Evolutionary conservation across 495 filamentous ascomycete genomes (phyloP).

Genomic region (Xylaria nigripes): DNA sequence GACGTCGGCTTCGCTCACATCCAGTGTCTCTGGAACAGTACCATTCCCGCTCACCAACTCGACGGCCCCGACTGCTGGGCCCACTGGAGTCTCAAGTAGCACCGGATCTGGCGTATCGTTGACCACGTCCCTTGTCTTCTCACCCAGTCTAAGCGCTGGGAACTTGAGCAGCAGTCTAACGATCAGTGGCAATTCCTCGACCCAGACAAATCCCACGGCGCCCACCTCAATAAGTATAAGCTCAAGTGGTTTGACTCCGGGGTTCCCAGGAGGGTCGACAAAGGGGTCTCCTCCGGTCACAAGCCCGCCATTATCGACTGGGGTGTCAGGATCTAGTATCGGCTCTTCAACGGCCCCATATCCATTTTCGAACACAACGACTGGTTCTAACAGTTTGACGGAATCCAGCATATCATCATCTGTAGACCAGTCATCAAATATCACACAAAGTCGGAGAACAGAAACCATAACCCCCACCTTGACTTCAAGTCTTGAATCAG

Average conservation of each 20-base stretch:
- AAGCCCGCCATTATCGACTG: background rate
- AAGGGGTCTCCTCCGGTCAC: background rate
- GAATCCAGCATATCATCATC: background rate
- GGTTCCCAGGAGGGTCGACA: background rate
- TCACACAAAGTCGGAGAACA: background rate
- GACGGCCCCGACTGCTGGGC: background rate
- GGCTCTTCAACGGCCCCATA: background rate
- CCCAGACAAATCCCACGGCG: background rate
- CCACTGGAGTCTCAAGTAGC: background rate
- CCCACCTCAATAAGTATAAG: background rate
- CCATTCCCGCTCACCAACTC: slow-evolving; percentile 23
- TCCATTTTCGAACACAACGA: slow-evolving; percentile 1
- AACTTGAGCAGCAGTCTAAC: slow-evolving; percentile 1
- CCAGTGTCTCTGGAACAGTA: slow-evolving; percentile 1
- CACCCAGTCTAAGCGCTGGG: background rate
- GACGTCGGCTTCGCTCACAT: background rate
- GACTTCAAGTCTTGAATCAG: slow-evolving; percentile 1
- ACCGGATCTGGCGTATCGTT: background rate
- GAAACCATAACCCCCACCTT: background rate
- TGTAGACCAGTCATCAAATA: background rate
- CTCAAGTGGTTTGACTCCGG: background rate
- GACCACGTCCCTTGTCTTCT: background rate
- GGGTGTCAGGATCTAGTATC: background rate
- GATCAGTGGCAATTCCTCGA: background rate
- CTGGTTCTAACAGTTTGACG: background rate